Conservation (phyloP, 2,329 filamentous ascomycete genomes). For the Stemphylium lycopersici region DNA sequence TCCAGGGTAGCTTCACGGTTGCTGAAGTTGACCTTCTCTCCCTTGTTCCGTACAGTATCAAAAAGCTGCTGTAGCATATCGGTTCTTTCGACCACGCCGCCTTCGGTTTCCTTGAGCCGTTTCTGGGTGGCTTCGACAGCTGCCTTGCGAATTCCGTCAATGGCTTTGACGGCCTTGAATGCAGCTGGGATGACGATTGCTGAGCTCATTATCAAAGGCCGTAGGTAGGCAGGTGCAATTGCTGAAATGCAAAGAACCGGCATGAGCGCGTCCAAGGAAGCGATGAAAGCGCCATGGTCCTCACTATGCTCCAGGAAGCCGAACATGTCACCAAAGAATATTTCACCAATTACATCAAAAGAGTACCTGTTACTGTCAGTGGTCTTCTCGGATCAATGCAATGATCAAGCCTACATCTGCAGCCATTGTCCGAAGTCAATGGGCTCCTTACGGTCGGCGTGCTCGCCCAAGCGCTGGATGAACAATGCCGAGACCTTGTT, state of each 20-base stretch:
- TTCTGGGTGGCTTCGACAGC: constrained; percentile 14
- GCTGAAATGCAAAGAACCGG: constrained; percentile 26
- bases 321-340: constrained; percentile 24
- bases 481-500: constrained; percentile 16
- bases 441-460: constrained; percentile 15
- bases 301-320: constrained; percentile 25
- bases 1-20: constrained; percentile 35
- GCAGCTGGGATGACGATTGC: constrained; percentile 22
- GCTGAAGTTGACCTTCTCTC: constrained; percentile 42
- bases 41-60: constrained; percentile 37
- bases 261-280: constrained; percentile 44
- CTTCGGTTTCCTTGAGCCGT: constrained; percentile 11
- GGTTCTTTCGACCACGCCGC: constrained; percentile 14
- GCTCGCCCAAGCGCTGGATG: constrained; percentile 20
- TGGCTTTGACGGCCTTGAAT: constrained; percentile 25
- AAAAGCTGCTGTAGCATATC: constrained; percentile 42
- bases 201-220: constrained; percentile 12
- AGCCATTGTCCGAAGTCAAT: constrained; percentile 27
- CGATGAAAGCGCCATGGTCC: constrained; percentile 23
- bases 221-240: constrained; percentile 14
- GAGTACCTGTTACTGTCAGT: constrained; percentile 20
- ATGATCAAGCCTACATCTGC: constrained; percentile 36
- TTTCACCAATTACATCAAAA: constrained; percentile 25
- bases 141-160: constrained; percentile 16
- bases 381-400: background rate